A percentile compares a stretch with the other conserved stretches of the same genome.
Conservation (phyloP, 176 grass and related monocot species). For the Phoenix dactylifera region DNA sequence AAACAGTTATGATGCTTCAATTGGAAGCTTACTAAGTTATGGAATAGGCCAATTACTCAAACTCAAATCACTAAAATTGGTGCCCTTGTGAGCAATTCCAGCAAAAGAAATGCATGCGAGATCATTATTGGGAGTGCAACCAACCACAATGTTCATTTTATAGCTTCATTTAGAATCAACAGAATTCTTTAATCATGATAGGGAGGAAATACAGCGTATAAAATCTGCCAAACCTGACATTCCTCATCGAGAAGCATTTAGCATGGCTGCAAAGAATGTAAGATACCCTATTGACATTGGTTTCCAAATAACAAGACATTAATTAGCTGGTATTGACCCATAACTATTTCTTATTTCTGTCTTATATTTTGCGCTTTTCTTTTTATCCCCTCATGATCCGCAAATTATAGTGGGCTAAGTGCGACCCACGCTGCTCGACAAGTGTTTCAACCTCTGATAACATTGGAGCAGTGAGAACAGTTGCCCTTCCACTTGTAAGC, state of each 20-base stretch:
- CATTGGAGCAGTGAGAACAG: slow-evolving; percentile 30
- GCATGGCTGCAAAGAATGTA: slow-evolving; percentile 99
- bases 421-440: slow-evolving; percentile 62
- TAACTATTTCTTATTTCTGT: background rate
- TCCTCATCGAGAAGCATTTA: slow-evolving; percentile 96
- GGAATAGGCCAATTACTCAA: no score
- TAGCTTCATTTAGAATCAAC: background rate
- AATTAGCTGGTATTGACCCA: no score
- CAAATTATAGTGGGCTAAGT: slow-evolving; percentile 71
- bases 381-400: background rate
- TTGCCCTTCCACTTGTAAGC: slow-evolving; percentile 38
- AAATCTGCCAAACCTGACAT: slow-evolving; percentile 92
- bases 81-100: no score
- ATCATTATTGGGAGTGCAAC: no score
- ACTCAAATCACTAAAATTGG: no score
- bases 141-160: background rate
- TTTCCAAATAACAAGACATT: background rate
- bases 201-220: slow-evolving; percentile 98
- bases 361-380: background rate
- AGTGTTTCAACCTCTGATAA: slow-evolving; percentile 47
- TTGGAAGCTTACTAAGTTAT: no score
- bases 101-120: no score
- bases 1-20: no score
- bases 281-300: slow-evolving; percentile 10
- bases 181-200: slow-evolving; percentile 19